phyloP scores from a whole-genome alignment of 2,329 filamentous ascomycete genomes.

The Neospermospora avenae region DNA sequence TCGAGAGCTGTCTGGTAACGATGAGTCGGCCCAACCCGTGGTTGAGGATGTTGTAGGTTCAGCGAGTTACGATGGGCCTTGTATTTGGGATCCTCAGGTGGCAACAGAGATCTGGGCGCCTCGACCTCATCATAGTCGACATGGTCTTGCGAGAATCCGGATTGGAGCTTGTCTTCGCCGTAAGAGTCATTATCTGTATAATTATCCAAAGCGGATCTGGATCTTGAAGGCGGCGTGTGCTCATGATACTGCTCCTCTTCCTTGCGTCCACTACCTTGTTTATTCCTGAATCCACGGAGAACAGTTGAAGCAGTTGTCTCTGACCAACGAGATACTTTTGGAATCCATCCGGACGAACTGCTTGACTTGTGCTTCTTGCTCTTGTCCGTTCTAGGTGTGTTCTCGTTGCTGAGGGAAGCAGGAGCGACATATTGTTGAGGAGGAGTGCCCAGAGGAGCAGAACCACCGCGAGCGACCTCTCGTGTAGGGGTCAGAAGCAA shows the following conservation, averaged over 20 bases:
- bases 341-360: constrained; percentile 74
- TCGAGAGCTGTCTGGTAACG: constrained; percentile 73
- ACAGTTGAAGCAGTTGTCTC: constrained; percentile 91
- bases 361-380: constrained; percentile 86
- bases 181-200: constrained; percentile 57
- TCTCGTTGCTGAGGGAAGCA: constrained; percentile 65
- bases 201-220: constrained; percentile 70
- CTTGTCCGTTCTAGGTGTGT: constrained; percentile 69
- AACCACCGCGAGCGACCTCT: constrained; percentile 50
- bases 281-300: constrained; percentile 69
- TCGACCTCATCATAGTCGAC: constrained; percentile 29
- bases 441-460: constrained; percentile 55
- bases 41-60: constrained; percentile 77
- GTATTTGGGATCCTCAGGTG: constrained; percentile 69
- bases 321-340: constrained; percentile 96
- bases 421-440: constrained; percentile 46
- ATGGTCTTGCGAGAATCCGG: constrained; percentile 53
- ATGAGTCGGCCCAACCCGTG: constrained; percentile 68
- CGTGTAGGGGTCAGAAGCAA: constrained; percentile 58
- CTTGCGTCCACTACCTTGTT: constrained; percentile 54
- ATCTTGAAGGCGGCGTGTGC: constrained; percentile 58
- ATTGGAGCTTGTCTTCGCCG: constrained; percentile 58
- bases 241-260: constrained; percentile 51
- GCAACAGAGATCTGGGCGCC: constrained; percentile 28
- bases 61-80: constrained; percentile 77